Base-by-base conservation (phyloP, 2,329 filamentous ascomycete genomes). In the Emmonsiellopsis sp. region DNA sequence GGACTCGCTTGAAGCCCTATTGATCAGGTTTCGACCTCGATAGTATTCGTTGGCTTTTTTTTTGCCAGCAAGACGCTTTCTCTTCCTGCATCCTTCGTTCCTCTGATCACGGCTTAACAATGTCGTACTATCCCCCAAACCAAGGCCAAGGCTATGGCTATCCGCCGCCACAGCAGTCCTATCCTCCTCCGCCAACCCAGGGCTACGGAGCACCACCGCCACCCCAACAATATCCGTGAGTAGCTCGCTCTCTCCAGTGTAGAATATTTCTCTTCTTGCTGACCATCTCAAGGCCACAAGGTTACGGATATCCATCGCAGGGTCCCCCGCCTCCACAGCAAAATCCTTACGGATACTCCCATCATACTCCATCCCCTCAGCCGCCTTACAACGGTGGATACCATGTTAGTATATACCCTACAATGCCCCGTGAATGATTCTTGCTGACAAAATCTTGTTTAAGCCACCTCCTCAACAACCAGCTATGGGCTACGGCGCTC, bases 61-160 rank as follows among this genome's bases (percentile, higher is more conserved):
- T 40, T 20, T 40, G 32, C 20, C 32, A 20, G 16, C 15, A 10
- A 35, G 15, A 35, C 15, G 7, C n/a, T 47, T 32, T 20, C 8
- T 26, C 13, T 44, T 37, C n/a, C 31, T 16, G 13, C 16, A 35
- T 38, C 20, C 11, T 49, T 43, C 50, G 41, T 56, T 53, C 49
- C 49, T 55, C 52, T 41, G 46, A 53, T 55, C 54, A 48, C 42
- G 40, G 47, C 38, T 47, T 48, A 55, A 62, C 60, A 54, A 86
- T 85, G 83, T 84, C 83, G 60, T 82, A 80, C 64, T 85, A 83
- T 66, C 80, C 80, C 66, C 80, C 80, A 59, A 76, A 77, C 55
- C 67, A 74, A 56, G 71, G 73, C 55, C 67, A 74, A 56, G 71
- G 73, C 47, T 82, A 83, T 74, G 76, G 64, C 77, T 77, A 58